Percentiles rank a stretch among this genome's conserved stretches.
Conservation (phyloP, 345 rosid genomes). For the Eucalyptus regnans region DNA sequence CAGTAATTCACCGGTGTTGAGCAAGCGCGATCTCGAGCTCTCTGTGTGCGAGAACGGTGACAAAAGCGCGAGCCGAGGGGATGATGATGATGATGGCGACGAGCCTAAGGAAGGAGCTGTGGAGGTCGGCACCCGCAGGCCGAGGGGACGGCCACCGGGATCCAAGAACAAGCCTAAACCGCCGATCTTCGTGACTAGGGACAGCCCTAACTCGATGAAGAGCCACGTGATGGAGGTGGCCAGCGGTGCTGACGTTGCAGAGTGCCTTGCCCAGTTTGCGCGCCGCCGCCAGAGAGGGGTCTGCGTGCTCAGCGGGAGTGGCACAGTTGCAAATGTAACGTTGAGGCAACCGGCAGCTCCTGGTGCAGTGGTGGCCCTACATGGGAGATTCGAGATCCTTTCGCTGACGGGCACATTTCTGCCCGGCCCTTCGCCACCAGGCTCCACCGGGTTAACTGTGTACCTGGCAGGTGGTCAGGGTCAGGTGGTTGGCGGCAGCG, state of each 20-base stretch:
- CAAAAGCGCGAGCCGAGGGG: slow-evolving; percentile 33
- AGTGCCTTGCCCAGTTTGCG: slow-evolving; percentile 71
- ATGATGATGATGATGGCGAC: slow-evolving; percentile 11
- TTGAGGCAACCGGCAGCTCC: slow-evolving; percentile 76
- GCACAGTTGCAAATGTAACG: slow-evolving; percentile 74
- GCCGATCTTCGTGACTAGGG: slow-evolving; percentile 78
- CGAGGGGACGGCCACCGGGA: slow-evolving; percentile 87
- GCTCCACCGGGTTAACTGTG: slow-evolving; percentile 69
- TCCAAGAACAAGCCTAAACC: slow-evolving; percentile 85
- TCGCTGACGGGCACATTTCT: slow-evolving; percentile 76
- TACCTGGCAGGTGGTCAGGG: slow-evolving; percentile 80
- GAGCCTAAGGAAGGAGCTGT: not conserved
- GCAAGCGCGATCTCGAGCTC: not conserved
- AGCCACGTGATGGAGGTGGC: slow-evolving; percentile 88
- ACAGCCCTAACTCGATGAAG: slow-evolving; percentile 82
- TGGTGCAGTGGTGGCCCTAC: slow-evolving; percentile 59
- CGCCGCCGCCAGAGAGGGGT: slow-evolving; percentile 77
- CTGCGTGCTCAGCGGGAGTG: slow-evolving; percentile 69
- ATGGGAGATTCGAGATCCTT: slow-evolving; percentile 80
- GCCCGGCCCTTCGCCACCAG: slow-evolving; percentile 91
- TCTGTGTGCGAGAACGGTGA: slow-evolving; percentile 1
- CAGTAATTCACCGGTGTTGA: not conserved
- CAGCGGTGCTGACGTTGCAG: slow-evolving; percentile 71
- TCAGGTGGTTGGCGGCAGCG: slow-evolving; percentile 90
- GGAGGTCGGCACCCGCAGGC: slow-evolving; percentile 38